Conservation (phyloP, 2,329 filamentous ascomycete genomes). For the Plectosphaerella cucumerina region DNA sequence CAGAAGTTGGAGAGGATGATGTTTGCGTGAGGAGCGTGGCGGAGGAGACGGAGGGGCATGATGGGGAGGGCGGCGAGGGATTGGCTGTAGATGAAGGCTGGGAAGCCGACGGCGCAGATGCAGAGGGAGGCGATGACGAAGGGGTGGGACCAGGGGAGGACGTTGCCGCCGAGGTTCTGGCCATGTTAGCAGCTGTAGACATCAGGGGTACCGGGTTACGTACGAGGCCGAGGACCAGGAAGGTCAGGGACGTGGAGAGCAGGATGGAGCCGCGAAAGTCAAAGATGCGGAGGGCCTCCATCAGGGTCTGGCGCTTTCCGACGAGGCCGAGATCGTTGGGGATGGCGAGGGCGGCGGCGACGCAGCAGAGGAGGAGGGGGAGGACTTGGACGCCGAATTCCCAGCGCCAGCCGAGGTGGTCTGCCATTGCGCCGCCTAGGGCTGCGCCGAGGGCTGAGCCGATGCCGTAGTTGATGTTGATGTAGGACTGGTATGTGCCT, state of each 20-base stretch:
- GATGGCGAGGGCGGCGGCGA: constrained; percentile 40
- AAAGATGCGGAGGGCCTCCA: constrained; percentile 51
- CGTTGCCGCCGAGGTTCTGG: constrained; percentile 59
- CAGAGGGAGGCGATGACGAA: constrained; percentile 48
- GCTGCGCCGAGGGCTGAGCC: constrained; percentile 60
- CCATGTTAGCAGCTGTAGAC: neutral
- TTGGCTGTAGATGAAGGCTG: constrained; percentile 49
- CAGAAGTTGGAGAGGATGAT: constrained; percentile 54
- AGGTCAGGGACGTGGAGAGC: constrained; percentile 49
- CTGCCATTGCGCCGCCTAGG: constrained; percentile 65
- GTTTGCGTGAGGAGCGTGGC: constrained; percentile 47
- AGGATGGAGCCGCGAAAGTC: constrained; percentile 52
- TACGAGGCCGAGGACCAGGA: constrained; percentile 55
- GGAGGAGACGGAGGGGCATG: constrained; percentile 54
- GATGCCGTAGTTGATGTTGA: constrained; percentile 62
- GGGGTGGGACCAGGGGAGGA: constrained; percentile 58
- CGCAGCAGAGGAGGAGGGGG: constrained; percentile 40
- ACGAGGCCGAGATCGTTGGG: constrained; percentile 49
- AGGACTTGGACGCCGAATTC: constrained; percentile 63
- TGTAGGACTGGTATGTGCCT: constrained; percentile 69
- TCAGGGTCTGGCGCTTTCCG: constrained; percentile 35
- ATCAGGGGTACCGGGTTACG: constrained; percentile 22
- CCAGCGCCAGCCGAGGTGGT: constrained; percentile 69
- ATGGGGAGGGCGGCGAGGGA: constrained; percentile 48
- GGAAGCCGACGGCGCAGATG: constrained; percentile 42